Base-by-base conservation (phyloP, 2,329 filamentous ascomycete genomes). In the Colletotrichum zoysiae region DNA sequence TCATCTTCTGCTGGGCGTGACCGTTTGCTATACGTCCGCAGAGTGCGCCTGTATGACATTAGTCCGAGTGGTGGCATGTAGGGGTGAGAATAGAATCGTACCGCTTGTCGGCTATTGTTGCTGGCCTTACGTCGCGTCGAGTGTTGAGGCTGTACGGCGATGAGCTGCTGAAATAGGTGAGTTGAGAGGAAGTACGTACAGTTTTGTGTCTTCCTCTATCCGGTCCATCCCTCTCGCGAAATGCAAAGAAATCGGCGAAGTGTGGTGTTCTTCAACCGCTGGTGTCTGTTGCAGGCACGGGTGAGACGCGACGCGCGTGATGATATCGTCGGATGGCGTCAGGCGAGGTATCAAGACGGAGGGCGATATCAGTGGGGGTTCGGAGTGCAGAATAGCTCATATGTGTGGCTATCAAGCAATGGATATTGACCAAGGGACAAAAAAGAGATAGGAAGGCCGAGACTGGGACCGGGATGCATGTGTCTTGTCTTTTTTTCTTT, bases 11-110 rank as follows among this genome's bases (percentile, higher is more conserved):
- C 7, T 12, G 6, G 23, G 35, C 70, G 66, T 11, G 74, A 65
- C 44, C 80, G 79, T 72, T 81, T 82, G 55, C 83, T 81, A 53
- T 85, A 85, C 16, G 83, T 85, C 67, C 81, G 79, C 18, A 83
- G 74, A 8, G 66, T 56, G 3, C 70, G 70, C 12, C 70, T 65
- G 12, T 4, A 8, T 46, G 18, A n/a, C 0, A 23, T 68, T 48
- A 63, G 51, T 9, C 9, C 7, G 44, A 23, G 16, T 20, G 18
- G 16, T 26, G 55, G 14, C 12, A 58, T 8, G 35, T 18, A 4
- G 8, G n/a, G 35, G 12, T n/a, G 14, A 42, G n/a, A 16, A 26
- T 6, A 38, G 46, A 14, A 16, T 53, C 42, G 44, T 55, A 63
- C 62, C 73, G 70, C 55, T 71, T 74, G 8, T 73, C 70, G 20